phyloP scores from a whole-genome alignment of 345 rosid species.

The Linum lewisii region DNA sequence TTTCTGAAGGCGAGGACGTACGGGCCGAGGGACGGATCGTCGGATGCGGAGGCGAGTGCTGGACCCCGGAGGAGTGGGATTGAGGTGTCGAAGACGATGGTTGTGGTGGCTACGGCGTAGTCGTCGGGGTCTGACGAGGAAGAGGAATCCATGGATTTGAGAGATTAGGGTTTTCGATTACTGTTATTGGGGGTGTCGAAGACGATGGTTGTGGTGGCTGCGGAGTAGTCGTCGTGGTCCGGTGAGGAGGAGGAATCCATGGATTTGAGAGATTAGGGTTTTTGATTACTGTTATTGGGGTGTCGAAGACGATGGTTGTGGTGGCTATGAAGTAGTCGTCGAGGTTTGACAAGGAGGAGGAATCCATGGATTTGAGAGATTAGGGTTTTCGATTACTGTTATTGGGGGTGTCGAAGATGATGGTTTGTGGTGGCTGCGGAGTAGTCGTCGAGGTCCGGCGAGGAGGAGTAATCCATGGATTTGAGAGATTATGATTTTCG shows the following conservation, averaged over 20 bases:
- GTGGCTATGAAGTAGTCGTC: constrained; percentile 57
- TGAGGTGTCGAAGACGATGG: constrained; percentile 38
- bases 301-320: constrained; percentile 41
- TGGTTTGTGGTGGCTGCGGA: too few species aligned
- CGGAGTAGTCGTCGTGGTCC: too few species aligned
- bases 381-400: too few species aligned
- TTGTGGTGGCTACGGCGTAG: constrained; percentile 55
- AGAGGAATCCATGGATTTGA: constrained; percentile 13
- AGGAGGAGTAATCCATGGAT: too few species aligned
- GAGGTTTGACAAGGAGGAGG: constrained; percentile 11
- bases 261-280: too few species aligned
- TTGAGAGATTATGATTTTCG: too few species aligned
- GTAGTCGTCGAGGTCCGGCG: too few species aligned
- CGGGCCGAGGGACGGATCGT: constrained; percentile 32
- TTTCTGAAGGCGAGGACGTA: constrained; percentile 63
- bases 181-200: too few species aligned
- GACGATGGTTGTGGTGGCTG: too few species aligned
- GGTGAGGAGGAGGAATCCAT: too few species aligned
- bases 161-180: neutral
- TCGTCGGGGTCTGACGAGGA: constrained; percentile 28
- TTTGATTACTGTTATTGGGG: too few species aligned
- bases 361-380: constrained; percentile 11
- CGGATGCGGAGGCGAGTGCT: constrained; percentile 27
- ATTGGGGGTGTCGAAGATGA: too few species aligned
- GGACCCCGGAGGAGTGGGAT: constrained; percentile 71